phyloP scores from a whole-genome alignment of 257 asterid genomes.

The Ilex aquifolium region DNA sequence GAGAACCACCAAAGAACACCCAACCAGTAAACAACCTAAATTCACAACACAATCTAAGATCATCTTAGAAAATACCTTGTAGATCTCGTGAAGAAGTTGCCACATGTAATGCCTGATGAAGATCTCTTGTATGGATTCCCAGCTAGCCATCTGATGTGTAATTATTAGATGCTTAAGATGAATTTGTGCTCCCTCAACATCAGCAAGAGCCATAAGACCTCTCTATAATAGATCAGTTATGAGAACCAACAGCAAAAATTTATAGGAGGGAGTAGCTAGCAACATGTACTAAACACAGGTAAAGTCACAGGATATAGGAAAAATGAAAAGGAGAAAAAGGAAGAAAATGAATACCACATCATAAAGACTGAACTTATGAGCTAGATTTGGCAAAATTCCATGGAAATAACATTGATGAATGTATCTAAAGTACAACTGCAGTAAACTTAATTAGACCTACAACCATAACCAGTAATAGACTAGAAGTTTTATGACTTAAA shows the following conservation, averaged over 20 bases:
- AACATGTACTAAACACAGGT: background rate
- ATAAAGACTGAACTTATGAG: no score
- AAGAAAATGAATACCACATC: no score
- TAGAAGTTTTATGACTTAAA: no score
- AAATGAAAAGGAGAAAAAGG: background rate
- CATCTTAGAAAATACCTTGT: conserved; percentile 56
- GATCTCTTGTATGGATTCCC: conserved; percentile 90
- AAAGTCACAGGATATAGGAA: background rate
- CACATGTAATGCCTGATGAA: conserved; percentile 76
- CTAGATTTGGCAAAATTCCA: no score
- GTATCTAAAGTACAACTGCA: no score
- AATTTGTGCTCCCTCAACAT: conserved; percentile 95
- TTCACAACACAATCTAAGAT: no score
- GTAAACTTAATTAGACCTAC: no score
- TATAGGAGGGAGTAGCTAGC: background rate
- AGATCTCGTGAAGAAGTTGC: conserved; percentile 91
- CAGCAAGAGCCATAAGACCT: conserved; percentile 98
- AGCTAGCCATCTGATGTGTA: conserved; percentile 94
- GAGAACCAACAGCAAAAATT: background rate
- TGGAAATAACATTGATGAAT: no score
- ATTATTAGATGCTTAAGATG: conserved; percentile 70
- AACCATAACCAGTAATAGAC: no score
- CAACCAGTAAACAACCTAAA: no score
- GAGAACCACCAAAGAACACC: no score
- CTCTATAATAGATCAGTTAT: conserved; percentile 40